Conservation (phyloP, 1,139 yeast genomes). For the Lodderomyces orthopsilosis region DNA sequence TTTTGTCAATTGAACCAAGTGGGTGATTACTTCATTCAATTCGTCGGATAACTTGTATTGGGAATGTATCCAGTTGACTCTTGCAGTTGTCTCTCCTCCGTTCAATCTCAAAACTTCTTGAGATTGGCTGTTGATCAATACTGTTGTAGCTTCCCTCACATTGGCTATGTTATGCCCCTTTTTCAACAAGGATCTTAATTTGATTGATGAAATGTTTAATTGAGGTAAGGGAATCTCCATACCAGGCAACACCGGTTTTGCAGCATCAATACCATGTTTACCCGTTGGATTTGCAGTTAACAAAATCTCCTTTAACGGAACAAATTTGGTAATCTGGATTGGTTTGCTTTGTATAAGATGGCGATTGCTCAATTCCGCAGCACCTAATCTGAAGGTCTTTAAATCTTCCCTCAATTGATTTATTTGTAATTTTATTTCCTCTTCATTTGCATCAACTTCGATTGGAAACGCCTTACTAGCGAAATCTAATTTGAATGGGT, state of each 20-base stretch:
- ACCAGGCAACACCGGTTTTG: slow-evolving; percentile 67
- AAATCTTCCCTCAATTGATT: slow-evolving; percentile 49
- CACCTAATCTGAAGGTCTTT: slow-evolving; percentile 67
- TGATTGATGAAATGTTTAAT: slow-evolving; percentile 63
- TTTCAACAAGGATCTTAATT: slow-evolving; percentile 61
- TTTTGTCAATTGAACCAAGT: slow-evolving; percentile 56
- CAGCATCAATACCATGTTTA: slow-evolving; percentile 60
- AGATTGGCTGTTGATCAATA: slow-evolving; percentile 32
- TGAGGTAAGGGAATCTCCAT: slow-evolving; percentile 71
- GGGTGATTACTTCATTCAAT: slow-evolving; percentile 48
- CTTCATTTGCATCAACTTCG: slow-evolving; percentile 27
- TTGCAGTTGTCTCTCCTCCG: slow-evolving; percentile 66
- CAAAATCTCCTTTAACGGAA: slow-evolving; percentile 65
- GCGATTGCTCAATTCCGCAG: slow-evolving; percentile 77
- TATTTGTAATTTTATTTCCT: slow-evolving; percentile 36
- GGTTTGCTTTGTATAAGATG: slow-evolving; percentile 77
- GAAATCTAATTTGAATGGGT: slow-evolving; percentile 82
- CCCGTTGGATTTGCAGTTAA: slow-evolving; percentile 64
- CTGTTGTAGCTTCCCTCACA: slow-evolving; percentile 78
- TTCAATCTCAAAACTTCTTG: slow-evolving; percentile 69
- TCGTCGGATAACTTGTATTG: slow-evolving; percentile 51
- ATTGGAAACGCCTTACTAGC: slow-evolving; percentile 61
- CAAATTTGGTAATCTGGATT: slow-evolving; percentile 65
- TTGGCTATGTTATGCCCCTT: slow-evolving; percentile 48
- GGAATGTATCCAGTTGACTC: slow-evolving; percentile 88